A percentile compares a stretch with the other conserved stretches of the same genome.
These are phyloP conservation scores for Pyricularia sp. DNA, from an alignment of 2,329 filamentous ascomycete species.

Conservation along the genomic window DNA sequence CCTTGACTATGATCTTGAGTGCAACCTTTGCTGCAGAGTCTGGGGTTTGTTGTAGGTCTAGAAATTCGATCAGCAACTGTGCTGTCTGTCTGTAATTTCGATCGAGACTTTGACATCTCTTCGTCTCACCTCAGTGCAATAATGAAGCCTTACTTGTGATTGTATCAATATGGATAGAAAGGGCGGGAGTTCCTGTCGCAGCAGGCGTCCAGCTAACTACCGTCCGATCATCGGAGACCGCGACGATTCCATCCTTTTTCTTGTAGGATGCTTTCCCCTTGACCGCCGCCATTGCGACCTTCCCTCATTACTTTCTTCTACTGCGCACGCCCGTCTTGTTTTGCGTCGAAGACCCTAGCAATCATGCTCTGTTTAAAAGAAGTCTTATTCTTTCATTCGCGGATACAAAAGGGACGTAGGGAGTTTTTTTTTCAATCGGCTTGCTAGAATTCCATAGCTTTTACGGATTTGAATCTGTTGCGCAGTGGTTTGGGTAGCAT, in stretches of 20 bases:
- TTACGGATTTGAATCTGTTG: neutral
- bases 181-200: slow-evolving; percentile 45
- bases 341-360: neutral
- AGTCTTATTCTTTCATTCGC: neutral
- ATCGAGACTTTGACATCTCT: neutral
- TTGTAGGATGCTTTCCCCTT: slow-evolving; percentile 69
- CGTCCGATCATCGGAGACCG: slow-evolving; percentile 58
- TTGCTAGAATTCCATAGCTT: neutral
- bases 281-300: slow-evolving; percentile 38
- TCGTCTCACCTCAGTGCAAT: neutral
- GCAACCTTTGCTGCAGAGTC: slow-evolving; percentile 81
- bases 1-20: slow-evolving; percentile 77
- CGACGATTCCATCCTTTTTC: slow-evolving; percentile 84
- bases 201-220: slow-evolving; percentile 67
- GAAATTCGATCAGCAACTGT: slow-evolving; percentile 3
- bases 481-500: neutral
- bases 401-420: neutral
- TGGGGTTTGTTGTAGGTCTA: slow-evolving; percentile 90
- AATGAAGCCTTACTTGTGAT: slow-evolving; percentile 58
- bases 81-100: neutral
- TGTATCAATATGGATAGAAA: slow-evolving; percentile 59
- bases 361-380: neutral
- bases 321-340: neutral
- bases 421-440: neutral
- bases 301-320: neutral